Percentiles rank a stretch among this genome's conserved stretches.
Evolutionary conservation across 176 grass and related monocot species (phyloP).

Genomic region (Oryza glumipatula): DNA sequence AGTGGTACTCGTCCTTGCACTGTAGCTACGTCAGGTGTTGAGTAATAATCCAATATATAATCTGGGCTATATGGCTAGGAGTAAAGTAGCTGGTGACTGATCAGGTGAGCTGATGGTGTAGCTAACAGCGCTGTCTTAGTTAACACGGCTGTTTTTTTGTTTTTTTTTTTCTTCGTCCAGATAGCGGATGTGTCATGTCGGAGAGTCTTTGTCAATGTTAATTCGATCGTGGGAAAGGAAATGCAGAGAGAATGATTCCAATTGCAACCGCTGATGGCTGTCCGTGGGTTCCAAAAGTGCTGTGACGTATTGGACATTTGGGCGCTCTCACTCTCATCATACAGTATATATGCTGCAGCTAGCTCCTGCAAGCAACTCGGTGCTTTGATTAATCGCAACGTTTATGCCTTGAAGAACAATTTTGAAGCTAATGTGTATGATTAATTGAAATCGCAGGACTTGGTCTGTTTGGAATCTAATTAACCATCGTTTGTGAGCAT

Average conservation of each 20-base stretch:
- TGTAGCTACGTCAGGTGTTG: constrained; percentile 22
- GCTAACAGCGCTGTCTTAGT: background rate
- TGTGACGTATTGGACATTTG: no score
- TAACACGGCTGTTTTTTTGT: background rate
- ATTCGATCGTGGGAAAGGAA: background rate
- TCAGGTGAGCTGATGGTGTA: constrained; percentile 5
- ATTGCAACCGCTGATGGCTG: no score
- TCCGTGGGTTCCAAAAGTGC: no score
- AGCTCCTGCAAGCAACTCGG: no score
- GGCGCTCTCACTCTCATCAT: no score
- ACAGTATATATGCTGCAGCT: no score
- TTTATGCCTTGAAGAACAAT: no score
- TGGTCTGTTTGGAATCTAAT: no score
- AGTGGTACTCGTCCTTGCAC: background rate
- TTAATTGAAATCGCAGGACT: no score
- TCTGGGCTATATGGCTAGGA: background rate
- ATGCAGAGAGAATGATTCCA: background rate
- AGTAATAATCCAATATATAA: background rate
- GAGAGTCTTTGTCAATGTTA: background rate
- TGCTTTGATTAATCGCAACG: no score
- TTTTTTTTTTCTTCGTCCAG: background rate
- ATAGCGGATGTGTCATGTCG: background rate
- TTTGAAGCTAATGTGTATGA: no score
- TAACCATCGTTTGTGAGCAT: no score
- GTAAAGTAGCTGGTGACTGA: background rate